Percentiles rank a stretch among this genome's conserved stretches.
Evolutionary conservation across 495 filamentous ascomycete genomes (phyloP).

Genomic region (Talaromyces adpressus): DNA sequence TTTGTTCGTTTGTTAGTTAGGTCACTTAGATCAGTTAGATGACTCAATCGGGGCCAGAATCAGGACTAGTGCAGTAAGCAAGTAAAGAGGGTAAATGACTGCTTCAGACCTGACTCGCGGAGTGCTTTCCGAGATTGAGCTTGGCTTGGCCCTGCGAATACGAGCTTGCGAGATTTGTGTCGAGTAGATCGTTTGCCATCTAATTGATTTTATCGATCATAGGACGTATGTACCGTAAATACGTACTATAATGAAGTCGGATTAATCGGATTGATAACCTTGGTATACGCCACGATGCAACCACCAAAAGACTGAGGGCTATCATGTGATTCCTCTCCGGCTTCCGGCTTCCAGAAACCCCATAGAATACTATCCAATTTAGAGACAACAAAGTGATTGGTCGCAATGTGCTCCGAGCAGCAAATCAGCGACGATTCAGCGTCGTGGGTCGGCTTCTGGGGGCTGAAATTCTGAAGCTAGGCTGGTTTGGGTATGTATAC

Average conservation of each 20-base stretch:
- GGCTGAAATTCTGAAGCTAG: neutral
- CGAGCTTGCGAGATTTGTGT: neutral
- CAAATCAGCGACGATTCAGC: neutral
- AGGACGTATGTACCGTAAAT: too few species aligned
- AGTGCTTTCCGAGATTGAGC: neutral
- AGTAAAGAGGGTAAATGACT: neutral
- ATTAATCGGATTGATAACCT: neutral
- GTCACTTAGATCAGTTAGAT: too few species aligned
- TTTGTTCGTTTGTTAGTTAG: neutral
- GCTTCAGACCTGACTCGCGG: neutral
- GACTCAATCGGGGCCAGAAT: neutral
- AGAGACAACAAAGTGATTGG: neutral
- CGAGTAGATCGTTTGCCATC: neutral
- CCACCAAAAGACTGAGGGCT: neutral
- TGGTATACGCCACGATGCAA: neutral
- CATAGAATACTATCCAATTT: neutral
- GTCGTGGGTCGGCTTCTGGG: neutral
- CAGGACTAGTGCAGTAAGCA: neutral
- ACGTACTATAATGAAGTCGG: neutral
- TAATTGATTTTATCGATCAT: neutral
- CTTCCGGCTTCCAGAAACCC: conserved; percentile 1
- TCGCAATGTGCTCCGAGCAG: neutral
- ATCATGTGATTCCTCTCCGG: neutral
- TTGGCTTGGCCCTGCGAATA: neutral
- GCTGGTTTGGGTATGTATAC: neutral